Conservation (phyloP, 108 stramenopile genomes). For the Stephanodiscus minutulus region DNA sequence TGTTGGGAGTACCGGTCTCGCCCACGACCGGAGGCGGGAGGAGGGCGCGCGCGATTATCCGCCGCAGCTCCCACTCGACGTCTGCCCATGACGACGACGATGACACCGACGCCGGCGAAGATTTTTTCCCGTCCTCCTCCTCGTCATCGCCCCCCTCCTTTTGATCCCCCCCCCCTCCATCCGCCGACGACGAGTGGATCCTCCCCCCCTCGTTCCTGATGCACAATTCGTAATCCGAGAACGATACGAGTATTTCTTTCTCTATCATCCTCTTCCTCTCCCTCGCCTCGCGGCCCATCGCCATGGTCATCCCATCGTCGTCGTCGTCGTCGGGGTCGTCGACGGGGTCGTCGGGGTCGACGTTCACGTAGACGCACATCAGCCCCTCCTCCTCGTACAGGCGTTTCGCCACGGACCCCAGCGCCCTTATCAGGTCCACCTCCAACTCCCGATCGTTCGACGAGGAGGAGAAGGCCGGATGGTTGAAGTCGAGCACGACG, state of each 20-base stretch:
- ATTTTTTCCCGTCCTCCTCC: conserved; percentile 9
- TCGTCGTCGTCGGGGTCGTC: conserved; percentile 35
- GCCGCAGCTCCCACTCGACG: conserved; percentile 82
- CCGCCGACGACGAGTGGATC: conserved; percentile 9
- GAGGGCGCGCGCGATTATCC: conserved; percentile 76
- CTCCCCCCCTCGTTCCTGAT: conserved; percentile 76
- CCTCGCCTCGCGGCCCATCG: conserved; percentile 29
- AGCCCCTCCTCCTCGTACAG: conserved; percentile 64
- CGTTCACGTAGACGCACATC: conserved; percentile 77
- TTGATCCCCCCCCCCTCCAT: too few relatives aligned
- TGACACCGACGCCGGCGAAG: conserved; percentile 11
- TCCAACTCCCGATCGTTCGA: conserved; percentile 38
- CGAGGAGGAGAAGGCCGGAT: conserved; percentile 29
- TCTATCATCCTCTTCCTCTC: conserved; percentile 54
- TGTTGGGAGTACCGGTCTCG: conserved; percentile 30
- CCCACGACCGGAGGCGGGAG: conserved; percentile 76
- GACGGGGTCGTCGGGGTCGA: conserved; percentile 53
- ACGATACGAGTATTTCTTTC: conserved; percentile 61
- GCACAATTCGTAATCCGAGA: conserved; percentile 87
- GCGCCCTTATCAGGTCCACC: conserved; percentile 32
- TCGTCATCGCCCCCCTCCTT: too few relatives aligned
- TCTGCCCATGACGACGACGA: conserved; percentile 45
- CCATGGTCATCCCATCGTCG: conserved; percentile 1
- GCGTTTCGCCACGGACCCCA: conserved; percentile 42
- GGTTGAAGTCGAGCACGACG: conserved; percentile 71